Evolutionary conservation across 192 early-diverging fungal species (phyloP), one percentile per base, ranked within the genome.

Genomic region (Backusella circina): DNA sequence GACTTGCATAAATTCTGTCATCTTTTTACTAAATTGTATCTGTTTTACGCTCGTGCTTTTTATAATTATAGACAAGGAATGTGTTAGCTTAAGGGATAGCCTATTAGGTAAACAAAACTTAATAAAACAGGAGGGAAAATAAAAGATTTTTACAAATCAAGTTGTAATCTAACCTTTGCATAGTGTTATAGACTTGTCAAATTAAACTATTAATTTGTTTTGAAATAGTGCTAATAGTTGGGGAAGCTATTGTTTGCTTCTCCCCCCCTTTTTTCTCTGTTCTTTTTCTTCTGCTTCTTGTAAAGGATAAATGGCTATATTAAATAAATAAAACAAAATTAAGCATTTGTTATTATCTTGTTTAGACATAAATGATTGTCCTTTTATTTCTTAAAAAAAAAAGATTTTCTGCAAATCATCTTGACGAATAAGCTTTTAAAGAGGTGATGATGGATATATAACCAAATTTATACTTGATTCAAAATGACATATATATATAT

Each of bases 1-100:
- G 21, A 28, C 54, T 61, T 28, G 54, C 54, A 61, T 61, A 61
- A 61, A 61, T 61, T 61, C 21, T 61, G 54, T 61, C 54, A 61
- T 28, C 26, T 28, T 28, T 10, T 28, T 10, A 26, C 54, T 28
- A 61, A 30, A 12, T 26, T 8, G 21, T 23, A 37, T 68, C 18
- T 68, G 67, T 47, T 47, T 47, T 47, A 47, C 67, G 67, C 67
- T 68, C 67, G 67, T 68, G 67, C 67, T 68, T 68, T 36, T 68
- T 35, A 68, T 61, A 26, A 13, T 61, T 68, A 68, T 68, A 37
- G 16, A 33, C 67, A 33, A 68, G 67, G 67, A 68, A 68, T 68
- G 67, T 68, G 67, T 66, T 66, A 33, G 33, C 18, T 9, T 36
- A 68, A 23, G 67, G 67, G 36, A 68, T 23, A 68, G 38, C 16